Base-by-base conservation (phyloP, 2,329 filamentous ascomycete genomes). In the Fusarium torreyae region DNA sequence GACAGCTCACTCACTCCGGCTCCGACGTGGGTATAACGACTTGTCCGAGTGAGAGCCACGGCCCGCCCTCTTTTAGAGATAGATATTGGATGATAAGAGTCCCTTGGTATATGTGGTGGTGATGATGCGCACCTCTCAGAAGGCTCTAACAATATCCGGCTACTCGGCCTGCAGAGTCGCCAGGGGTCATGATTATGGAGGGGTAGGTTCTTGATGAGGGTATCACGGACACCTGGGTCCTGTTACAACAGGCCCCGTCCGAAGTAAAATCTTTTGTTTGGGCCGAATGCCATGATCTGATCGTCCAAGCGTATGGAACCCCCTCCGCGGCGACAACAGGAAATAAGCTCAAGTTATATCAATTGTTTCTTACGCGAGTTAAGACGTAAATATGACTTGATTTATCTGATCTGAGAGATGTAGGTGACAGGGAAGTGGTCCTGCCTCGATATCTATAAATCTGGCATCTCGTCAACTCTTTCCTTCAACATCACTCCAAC, bases 1-100 rank as follows among this genome's bases (percentile, higher is more conserved):
- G 61, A 69, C 48, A 69, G 51, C 61, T 69, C 66, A 69, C 31
- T 42, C 40, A 34, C 42, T 64, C 58, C 66, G 66, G 66, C 60
- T 66, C 66, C 66, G 66, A 69, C 42, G 55, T 46, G 48, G 61
- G 49, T 40, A 52, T 39, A 18, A 53, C 20, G 39, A 39, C 51
- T 45, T 44, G 64, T n/a, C 28, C 28, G 43, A 53, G 48, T 44
- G 22, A 17, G 42, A 28, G 34, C 39, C 36, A 22, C 22, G 38
- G 24, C 36, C 43, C 45, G 50, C 31, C 53, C 59, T 34, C 57
- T 31, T 45, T 33, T 20, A 28, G 31, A 49, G 18, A 20, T 20
- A 20, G 18, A 20, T 20, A 33, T 20, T 43, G 46, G 45, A 51
- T 34, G 54, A 36, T 34, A 18, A 58, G 9, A 28, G 28, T 26